Evolutionary conservation across 805 yeast species (phyloP), one percentile per base, ranked within the genome.

Genomic region (Hanseniaspora pseudoguilliermondii): DNA sequence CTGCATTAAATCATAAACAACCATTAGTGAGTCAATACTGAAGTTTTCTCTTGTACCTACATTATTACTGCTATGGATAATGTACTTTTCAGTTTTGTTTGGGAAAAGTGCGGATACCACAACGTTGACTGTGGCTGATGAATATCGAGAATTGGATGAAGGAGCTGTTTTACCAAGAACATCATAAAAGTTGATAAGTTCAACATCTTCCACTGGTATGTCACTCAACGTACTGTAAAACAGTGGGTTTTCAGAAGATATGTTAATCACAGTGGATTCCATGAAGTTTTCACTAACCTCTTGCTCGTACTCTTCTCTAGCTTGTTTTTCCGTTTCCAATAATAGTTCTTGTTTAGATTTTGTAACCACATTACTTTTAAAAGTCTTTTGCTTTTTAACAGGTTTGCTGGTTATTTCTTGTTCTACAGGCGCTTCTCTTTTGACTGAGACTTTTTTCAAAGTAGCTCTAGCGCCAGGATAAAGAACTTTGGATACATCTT

Each of bases 1-100:
- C 18, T 53, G 56, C 46, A 53, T 36, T 7, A 53, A 29, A 38
- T 53, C 56, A 46, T 46, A 53, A 16, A 53, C 40, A 5, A 44
- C 56, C 32, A 48, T 44, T 21, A 53, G 39, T 10, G 56, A 53
- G 32, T 53, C 56, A 3, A 53, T 29, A 7, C 16, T 9, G n/a
- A 46, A 46, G 15, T 49, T 49, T 20, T 53, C 32, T 2, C 25
- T 39, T 5, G 36, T 48, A 3, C 41, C 42, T 5, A 46, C 13
- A 11, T 44, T 41, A 10, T 34, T 16, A n/a, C 38, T 53, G 3
- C 40, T 25, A 38, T 36, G 47, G 13, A 53, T 53, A 3, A 53
- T 18, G 34, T 38, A 53, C 21, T 20, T 53, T 39, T 53, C 56
- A 9, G 32, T 44, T 9, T 46, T n/a, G 10, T 16, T 15, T 20